A percentile compares a stretch with the other conserved stretches of the same genome.
phyloP scores from a whole-genome alignment of 768 basidiomycete genomes.

The Trametes coccinea region DNA sequence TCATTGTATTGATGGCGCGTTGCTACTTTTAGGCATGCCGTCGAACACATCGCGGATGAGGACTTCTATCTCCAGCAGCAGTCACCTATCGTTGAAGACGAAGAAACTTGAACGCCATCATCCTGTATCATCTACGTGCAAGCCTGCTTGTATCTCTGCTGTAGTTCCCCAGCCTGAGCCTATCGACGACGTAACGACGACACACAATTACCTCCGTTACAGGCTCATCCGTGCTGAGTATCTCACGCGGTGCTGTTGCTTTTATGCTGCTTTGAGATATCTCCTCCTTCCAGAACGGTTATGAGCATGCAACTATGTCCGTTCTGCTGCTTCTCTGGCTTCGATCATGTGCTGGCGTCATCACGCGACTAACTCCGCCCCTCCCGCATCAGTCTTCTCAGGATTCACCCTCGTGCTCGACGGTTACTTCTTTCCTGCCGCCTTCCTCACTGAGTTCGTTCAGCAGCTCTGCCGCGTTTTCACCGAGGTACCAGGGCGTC shows the following conservation, averaged over 20 bases:
- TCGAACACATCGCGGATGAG: conserved; percentile 51
- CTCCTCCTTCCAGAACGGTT: background rate
- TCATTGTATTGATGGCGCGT: background rate
- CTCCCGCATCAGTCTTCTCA: conserved; percentile 16
- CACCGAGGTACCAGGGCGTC: conserved; percentile 12
- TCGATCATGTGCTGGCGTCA: conserved; percentile 18
- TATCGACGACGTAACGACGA: background rate
- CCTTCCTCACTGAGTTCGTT: background rate
- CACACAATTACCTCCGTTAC: background rate
- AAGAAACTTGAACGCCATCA: background rate
- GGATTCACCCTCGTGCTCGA: conserved; percentile 2
- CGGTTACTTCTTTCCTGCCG: background rate
- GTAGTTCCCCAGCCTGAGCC: too few relatives aligned
- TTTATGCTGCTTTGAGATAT: conserved; percentile 17
- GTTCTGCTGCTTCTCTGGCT: conserved; percentile 9
- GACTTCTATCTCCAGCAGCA: conserved; percentile 43
- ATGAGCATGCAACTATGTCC: background rate
- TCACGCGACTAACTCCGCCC: conserved; percentile 13
- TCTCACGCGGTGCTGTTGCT: conserved; percentile 12
- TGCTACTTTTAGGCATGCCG: conserved; percentile 46
- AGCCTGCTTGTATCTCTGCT: too few relatives aligned
- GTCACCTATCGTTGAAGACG: background rate
- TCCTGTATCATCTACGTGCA: too few relatives aligned
- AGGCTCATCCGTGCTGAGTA: background rate
- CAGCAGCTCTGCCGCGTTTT: conserved; percentile 7